phyloP scores from a whole-genome alignment of 495 filamentous ascomycete species.

The Xylaria intraflava region DNA sequence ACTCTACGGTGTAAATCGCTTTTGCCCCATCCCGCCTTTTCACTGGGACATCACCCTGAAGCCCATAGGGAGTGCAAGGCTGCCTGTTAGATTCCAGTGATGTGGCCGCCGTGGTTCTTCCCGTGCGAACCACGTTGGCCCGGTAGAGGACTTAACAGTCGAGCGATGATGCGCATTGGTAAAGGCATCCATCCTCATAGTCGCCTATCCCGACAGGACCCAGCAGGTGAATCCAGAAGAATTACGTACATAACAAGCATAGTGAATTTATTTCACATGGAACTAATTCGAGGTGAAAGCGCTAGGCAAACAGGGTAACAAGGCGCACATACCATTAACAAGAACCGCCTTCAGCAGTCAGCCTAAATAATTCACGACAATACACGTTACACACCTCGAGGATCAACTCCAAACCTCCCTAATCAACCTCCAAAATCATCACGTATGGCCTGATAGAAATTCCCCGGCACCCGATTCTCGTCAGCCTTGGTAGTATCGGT shows the following conservation, averaged over 20 bases:
- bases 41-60: neutral
- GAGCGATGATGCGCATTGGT: neutral
- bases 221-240: too few relatives aligned
- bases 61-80: neutral
- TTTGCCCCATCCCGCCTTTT: neutral
- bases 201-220: too few relatives aligned
- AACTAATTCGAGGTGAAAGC: too few relatives aligned
- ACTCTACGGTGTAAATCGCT: slow-evolving; percentile 4
- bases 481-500: neutral
- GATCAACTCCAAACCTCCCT: neutral
- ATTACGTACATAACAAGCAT: too few relatives aligned
- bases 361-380: too few relatives aligned
- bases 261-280: too few relatives aligned
- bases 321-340: too few relatives aligned
- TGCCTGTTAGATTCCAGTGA: neutral
- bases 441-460: neutral
- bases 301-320: too few relatives aligned
- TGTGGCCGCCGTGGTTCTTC: neutral
- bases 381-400: neutral
- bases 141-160: neutral
- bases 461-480: neutral
- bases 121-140: neutral
- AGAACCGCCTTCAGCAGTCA: too few relatives aligned
- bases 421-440: slow-evolving; percentile 1
- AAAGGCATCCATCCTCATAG: too few relatives aligned